Evolutionary conservation across 257 asterid genomes (phyloP).

Genomic region (Primulina eburnea): DNA sequence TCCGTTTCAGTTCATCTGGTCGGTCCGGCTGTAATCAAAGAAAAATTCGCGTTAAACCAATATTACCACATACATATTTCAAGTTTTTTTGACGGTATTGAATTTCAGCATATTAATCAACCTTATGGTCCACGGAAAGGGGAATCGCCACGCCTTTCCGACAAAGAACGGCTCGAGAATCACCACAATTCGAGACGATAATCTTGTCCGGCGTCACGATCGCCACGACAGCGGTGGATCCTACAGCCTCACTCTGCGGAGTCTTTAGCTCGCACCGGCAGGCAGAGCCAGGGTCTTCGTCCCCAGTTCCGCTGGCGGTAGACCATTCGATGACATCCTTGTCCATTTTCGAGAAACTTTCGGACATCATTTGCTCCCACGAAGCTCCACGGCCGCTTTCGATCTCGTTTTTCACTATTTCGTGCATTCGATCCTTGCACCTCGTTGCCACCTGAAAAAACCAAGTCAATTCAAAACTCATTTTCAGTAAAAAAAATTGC

Average conservation of each 20-base stretch:
- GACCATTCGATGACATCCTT: constrained; percentile 56
- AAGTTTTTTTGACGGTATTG: background rate
- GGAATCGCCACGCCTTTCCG: constrained; percentile 84
- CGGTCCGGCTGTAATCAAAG: constrained; percentile 67
- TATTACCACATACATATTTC: background rate
- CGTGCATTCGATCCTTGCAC: constrained; percentile 90
- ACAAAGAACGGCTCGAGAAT: constrained; percentile 92
- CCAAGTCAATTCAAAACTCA: background rate
- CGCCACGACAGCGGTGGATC: constrained; percentile 93
- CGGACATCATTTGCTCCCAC: constrained; percentile 57
- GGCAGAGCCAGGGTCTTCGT: constrained; percentile 25
- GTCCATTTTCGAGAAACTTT: constrained; percentile 75
- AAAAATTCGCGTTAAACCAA: background rate
- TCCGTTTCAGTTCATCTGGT: constrained; percentile 77
- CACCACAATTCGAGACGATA: constrained; percentile 86
- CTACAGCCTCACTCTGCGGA: constrained; percentile 94
- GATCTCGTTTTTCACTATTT: constrained; percentile 64
- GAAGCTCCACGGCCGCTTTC: constrained; percentile 35
- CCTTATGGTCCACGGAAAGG: constrained; percentile 91
- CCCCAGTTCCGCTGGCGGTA: constrained; percentile 17
- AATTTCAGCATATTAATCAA: background rate
- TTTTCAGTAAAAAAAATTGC: no score
- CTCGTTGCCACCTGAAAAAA: constrained; percentile 69
- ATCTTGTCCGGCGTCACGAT: constrained; percentile 70
- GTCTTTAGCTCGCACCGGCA: constrained; percentile 89